These are phyloP conservation scores for Aquilaria sinensis DNA, from an alignment of 345 rosid species.

Conservation along the genomic window DNA sequence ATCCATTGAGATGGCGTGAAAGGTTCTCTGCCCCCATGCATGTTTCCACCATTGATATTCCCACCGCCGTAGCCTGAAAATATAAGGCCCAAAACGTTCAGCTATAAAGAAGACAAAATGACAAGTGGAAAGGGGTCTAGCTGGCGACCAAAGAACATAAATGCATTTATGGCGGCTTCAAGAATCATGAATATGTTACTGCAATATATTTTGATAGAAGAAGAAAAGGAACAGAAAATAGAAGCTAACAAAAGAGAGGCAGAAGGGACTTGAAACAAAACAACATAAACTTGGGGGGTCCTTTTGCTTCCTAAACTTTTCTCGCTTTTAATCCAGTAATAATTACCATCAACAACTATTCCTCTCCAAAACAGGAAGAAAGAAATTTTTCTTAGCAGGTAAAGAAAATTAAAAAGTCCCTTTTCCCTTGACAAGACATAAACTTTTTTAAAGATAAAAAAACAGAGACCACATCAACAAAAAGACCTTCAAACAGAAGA, in stretches of 20 bases:
- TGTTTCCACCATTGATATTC: slow-evolving; percentile 27
- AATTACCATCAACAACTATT: slow-evolving; percentile 4
- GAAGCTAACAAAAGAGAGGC: neutral
- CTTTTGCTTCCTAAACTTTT: slow-evolving; percentile 7
- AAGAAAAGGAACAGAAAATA: slow-evolving; percentile 7
- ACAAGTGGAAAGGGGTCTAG: slow-evolving; percentile 1
- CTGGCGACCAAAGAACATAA: slow-evolving; percentile 14
- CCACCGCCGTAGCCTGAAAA: slow-evolving; percentile 32
- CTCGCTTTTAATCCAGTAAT: slow-evolving; percentile 11
- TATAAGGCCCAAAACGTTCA: slow-evolving; percentile 4
- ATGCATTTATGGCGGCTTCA: slow-evolving; percentile 18
- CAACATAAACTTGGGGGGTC: neutral
- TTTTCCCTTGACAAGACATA: slow-evolving; percentile 30
- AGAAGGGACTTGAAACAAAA: slow-evolving; percentile 5
- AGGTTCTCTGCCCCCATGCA: slow-evolving; percentile 47
- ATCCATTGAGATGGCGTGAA: slow-evolving; percentile 80
- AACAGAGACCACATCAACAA: too few species aligned
- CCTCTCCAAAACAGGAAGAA: slow-evolving; percentile 19
- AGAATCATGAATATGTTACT: slow-evolving; percentile 15
- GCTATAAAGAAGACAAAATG: neutral
- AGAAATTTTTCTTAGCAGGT: neutral
- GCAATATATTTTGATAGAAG: neutral
- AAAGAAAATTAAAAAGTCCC: neutral
- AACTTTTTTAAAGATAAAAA: neutral
- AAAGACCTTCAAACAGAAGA: neutral